Evolutionary conservation across 1,284 basidiomycete genomes (phyloP).

Genomic region (Kalmanozyma brasiliensis): DNA sequence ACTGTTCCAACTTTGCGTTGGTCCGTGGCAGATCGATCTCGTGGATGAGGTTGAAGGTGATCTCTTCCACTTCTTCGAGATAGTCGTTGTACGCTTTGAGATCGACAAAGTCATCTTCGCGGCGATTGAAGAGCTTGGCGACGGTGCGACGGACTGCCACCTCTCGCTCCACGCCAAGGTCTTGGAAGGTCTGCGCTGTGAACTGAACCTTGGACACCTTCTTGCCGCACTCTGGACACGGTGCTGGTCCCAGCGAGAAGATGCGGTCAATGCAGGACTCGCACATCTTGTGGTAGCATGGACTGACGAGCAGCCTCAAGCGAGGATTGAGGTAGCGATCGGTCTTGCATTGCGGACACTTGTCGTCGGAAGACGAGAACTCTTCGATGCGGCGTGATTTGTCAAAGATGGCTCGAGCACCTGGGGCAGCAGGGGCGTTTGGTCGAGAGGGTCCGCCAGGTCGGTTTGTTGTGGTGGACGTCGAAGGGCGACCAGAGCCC

Average conservation of each 20-base stretch:
- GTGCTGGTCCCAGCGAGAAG: constrained; percentile 94
- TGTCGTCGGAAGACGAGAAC: constrained; percentile 72
- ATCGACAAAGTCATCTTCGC: constrained; percentile 85
- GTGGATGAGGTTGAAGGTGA: constrained; percentile 95
- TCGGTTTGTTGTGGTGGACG: constrained; percentile 11
- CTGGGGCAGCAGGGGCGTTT: constrained; percentile 14
- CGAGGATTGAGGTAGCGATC: constrained; percentile 96
- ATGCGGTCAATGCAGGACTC: constrained; percentile 86
- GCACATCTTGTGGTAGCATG: constrained; percentile 97
- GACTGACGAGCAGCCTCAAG: constrained; percentile 88
- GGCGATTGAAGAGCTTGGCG: constrained; percentile 86
- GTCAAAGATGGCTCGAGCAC: constrained; percentile 49
- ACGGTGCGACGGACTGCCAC: constrained; percentile 86
- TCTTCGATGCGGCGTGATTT: constrained; percentile 57
- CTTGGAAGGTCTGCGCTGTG: constrained; percentile 95
- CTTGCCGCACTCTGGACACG: constrained; percentile 91
- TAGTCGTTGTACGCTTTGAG: constrained; percentile 92
- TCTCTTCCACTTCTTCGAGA: constrained; percentile 93
- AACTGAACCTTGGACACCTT: constrained; percentile 93
- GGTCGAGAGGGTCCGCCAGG: constrained; percentile 42
- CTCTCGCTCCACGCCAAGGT: constrained; percentile 95
- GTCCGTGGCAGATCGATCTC: constrained; percentile 86
- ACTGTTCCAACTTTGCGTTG: constrained; percentile 82
- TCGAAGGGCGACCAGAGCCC: constrained; percentile 20
- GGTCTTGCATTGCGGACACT: constrained; percentile 96